These are phyloP conservation scores for Jackrogersella minutella DNA, from an alignment of 495 filamentous ascomycete species.

Conservation along the genomic window DNA sequence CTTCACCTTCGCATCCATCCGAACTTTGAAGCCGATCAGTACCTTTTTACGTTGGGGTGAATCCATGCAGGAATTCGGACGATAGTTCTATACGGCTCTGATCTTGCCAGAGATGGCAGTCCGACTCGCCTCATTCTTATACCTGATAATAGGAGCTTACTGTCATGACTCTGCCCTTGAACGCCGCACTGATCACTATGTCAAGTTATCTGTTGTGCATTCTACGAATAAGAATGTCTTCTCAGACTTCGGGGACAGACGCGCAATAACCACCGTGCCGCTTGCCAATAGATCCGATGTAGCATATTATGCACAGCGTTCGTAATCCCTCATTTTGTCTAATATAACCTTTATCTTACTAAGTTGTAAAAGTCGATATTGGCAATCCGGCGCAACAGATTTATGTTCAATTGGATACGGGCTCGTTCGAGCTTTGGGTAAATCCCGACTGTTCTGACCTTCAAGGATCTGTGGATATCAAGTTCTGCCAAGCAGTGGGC, in stretches of 20 bases:
- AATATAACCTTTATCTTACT: slow-evolving; percentile 10
- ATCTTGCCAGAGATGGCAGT: slow-evolving; percentile 52
- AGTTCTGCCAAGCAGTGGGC: slow-evolving; percentile 54
- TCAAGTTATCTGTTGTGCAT: slow-evolving; percentile 58
- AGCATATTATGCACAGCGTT: slow-evolving; percentile 59
- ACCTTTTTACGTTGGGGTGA: slow-evolving; percentile 5
- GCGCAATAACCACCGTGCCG: slow-evolving; percentile 51
- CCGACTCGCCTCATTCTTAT: slow-evolving; percentile 41
- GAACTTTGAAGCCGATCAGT: not conserved
- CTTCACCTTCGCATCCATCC: not conserved
- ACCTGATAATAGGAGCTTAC: slow-evolving; percentile 45
- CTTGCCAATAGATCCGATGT: slow-evolving; percentile 59
- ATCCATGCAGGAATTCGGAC: slow-evolving; percentile 46
- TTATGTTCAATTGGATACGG: slow-evolving; percentile 59
- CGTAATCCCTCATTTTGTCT: slow-evolving; percentile 6
- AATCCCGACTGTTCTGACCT: slow-evolving; percentile 57
- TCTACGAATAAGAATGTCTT: slow-evolving; percentile 54
- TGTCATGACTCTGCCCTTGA: slow-evolving; percentile 38
- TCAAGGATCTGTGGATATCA: slow-evolving; percentile 42
- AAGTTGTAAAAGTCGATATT: slow-evolving; percentile 52
- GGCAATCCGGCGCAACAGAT: slow-evolving; percentile 57
- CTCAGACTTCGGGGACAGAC: slow-evolving; percentile 44
- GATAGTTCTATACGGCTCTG: slow-evolving; percentile 26
- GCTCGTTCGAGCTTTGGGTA: slow-evolving; percentile 61
- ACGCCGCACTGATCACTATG: slow-evolving; percentile 42